Evolutionary conservation across 2,329 filamentous ascomycete species (phyloP), one percentile per base, ranked within the genome.

Genomic region (Beauveria medogensis): DNA sequence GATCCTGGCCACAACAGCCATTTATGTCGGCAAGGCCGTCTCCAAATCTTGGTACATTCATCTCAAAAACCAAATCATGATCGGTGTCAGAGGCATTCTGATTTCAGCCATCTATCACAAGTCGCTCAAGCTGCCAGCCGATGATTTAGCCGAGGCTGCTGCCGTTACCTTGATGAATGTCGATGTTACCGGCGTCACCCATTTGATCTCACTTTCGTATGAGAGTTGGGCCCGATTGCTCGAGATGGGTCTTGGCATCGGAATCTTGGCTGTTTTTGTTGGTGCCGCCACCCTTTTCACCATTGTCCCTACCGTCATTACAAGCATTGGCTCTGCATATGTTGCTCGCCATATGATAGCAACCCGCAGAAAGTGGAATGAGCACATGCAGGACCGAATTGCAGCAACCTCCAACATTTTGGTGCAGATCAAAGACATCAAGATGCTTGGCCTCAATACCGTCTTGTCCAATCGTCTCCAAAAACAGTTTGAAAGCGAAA

Each of bases 381-480:
- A 40, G 22, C 41, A 55, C 24, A 54, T 60, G n/a, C 50, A 60
- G 16, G 43, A 14, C 6, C 50, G 58, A 12, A 43, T 60, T 28
- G 28, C 51, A 10, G 20, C 50, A 7, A 60, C 58, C 6, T 60
- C 58, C 2, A 60, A 60, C 8, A 22, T 60, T 12, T n/a, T 60
- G 34, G 50, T 51, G 3, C 58, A 60, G 16, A 60, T 60, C 2
- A 54, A 54, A 26, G 50, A 53, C 18, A 46, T 53, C 41, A 52
- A 53, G 18, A 60, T 60, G 57, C 28, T 47, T 16, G 58, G 58
- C 3, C 43, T 60, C 3, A 28, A 41, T 8, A 20, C 48, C 16
- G 28, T 46, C 16, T 16, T 54, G 41, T 16, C 48, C 12, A 20
- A 37, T 28, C 50, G 41, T 24, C 26, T 60, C 6, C 57, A 60